These are phyloP conservation scores for Croton laevigatus DNA, from an alignment of 441 rosid species.

Conservation along the genomic window DNA sequence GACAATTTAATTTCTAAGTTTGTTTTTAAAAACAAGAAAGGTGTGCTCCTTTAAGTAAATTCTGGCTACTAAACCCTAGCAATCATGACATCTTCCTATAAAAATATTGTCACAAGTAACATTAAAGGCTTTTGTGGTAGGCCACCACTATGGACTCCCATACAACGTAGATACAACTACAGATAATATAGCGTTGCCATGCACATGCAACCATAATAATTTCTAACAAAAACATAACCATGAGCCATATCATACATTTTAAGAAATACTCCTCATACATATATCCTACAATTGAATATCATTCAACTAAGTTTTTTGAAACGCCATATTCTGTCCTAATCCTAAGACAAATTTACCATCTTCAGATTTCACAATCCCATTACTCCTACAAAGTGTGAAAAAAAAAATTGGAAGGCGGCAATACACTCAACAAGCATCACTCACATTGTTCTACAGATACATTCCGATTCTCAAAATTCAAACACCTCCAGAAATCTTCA, in stretches of 20 bases:
- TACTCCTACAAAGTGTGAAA: neutral
- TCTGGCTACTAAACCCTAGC: neutral
- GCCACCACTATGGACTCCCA: neutral
- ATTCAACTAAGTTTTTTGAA: neutral
- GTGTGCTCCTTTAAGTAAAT: neutral
- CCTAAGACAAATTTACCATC: too few species aligned
- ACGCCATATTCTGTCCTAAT: too few species aligned
- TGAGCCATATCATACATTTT: neutral
- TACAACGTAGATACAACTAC: neutral
- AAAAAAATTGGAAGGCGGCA: neutral
- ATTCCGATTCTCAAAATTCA: slow-evolving; percentile 76
- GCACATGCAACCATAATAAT: neutral
- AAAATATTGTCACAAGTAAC: too few species aligned
- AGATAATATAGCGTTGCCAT: neutral
- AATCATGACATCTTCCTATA: neutral
- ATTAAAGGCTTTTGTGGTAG: neutral
- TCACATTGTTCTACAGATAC: slow-evolving; percentile 87
- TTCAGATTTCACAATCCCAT: neutral
- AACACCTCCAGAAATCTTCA: slow-evolving; percentile 94
- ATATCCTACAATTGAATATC: neutral
- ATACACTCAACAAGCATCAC: slow-evolving; percentile 25
- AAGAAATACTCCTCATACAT: neutral
- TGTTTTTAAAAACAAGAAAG: neutral
- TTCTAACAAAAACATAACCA: neutral
- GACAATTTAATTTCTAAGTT: slow-evolving; percentile 12